Base-by-base conservation (phyloP, 768 basidiomycete genomes). In the Pulveroboletus sp. region DNA sequence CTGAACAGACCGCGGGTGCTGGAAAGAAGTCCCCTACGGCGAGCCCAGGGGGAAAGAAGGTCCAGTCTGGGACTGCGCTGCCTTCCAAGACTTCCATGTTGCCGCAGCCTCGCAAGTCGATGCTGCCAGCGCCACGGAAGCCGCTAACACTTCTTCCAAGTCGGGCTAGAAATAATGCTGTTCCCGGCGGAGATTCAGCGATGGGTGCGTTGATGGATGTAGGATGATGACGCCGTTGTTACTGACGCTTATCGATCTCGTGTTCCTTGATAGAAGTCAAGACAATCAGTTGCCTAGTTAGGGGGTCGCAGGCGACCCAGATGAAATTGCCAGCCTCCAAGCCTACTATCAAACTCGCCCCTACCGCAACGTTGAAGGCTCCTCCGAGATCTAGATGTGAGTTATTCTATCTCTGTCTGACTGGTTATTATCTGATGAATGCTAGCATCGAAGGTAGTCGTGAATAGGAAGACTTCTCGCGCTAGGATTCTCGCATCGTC, bases 291-390 rank as follows among this genome's bases (percentile, higher is more conserved):
- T 25, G 55, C 47, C 48, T 29, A 45, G 27, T 43, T 21, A 20
- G 59, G 42, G 51, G 47, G 52, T 61, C 51, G 57, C 27, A 29
- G 27, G 38, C 27, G 45, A 40, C 38, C 31, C 45, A 17, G 45
- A 47, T 38, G 21, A 40, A 33, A 24, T 20, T 23, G 21, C 39
- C 13, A 43, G 35, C 45, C 32, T 20, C 17, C 9, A 20, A 9
- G 10, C 19, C 20, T 4, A 0, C 35, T 36, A n/a, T 35, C 34
- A 23, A 36, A 17, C n/a, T 29, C 32, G 33, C 34, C 39, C 23
- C 52, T 33, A 31, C 27, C 36, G 24, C 23, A 2, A 37, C 25
- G 12, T 24, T 16, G 7, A 33, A 16, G 33, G 31, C 25, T 23
- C 32, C 27, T 35, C 10, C 20, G 25, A 41, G 14, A 37, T 31